Evolutionary conservation across 805 yeast genomes (phyloP).

Genomic region (Zygosaccharomyces bailii): DNA sequence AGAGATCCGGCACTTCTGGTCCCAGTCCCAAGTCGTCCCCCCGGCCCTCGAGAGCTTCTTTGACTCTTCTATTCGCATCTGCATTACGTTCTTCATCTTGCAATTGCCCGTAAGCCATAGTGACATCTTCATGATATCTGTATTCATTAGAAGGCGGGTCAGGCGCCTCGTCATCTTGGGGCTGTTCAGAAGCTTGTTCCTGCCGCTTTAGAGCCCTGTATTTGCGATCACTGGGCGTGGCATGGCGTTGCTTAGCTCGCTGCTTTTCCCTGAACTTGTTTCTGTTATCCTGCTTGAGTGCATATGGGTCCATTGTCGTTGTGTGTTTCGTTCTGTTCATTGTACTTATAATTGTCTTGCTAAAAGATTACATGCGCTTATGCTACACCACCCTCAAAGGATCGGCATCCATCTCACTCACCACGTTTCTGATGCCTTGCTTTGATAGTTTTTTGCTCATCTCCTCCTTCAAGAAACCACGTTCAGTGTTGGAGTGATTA

Average conservation of each 20-base stretch:
- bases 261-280: constrained; percentile 43
- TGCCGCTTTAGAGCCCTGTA: constrained; percentile 28
- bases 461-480: constrained; percentile 67
- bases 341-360: too few species aligned
- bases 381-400: constrained; percentile 44
- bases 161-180: constrained; percentile 13
- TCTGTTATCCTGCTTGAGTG: constrained; percentile 39
- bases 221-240: constrained; percentile 38
- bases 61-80: constrained; percentile 15
- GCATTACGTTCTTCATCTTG: constrained; percentile 13
- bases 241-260: constrained; percentile 39
- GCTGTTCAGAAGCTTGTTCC: constrained; percentile 16
- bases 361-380: too few species aligned
- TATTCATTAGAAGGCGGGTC: constrained; percentile 23
- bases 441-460: constrained; percentile 43
- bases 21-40: constrained; percentile 7
- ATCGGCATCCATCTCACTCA: constrained; percentile 60
- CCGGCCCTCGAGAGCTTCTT: constrained; percentile 15
- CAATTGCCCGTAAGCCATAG: constrained; percentile 14
- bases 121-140: constrained; percentile 25
- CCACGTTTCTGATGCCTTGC: constrained; percentile 45
- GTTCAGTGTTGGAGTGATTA: constrained; percentile 89
- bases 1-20: background rate
- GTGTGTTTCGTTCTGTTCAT: too few species aligned
- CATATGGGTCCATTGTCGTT: constrained; percentile 27